A percentile compares a stretch with the other conserved stretches of the same genome.
phyloP scores from a whole-genome alignment of 2,329 filamentous ascomycete species.

The Sphaerulina populicola region DNA sequence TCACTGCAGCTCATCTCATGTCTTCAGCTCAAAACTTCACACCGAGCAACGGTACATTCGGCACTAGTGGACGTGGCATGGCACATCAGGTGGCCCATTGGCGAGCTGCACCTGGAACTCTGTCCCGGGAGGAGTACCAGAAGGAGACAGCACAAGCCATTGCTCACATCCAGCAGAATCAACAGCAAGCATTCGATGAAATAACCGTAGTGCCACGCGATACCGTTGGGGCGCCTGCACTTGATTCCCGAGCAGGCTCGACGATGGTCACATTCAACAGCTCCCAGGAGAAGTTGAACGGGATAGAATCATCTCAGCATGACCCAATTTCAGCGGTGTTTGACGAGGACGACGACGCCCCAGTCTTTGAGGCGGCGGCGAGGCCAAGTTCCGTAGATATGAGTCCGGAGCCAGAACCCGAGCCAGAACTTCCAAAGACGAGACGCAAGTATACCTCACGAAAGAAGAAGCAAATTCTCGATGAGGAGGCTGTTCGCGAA shows the following conservation, averaged over 20 bases:
- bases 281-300: conserved; percentile 8
- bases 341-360: neutral
- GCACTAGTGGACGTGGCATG: conserved; percentile 3
- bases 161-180: conserved; percentile 1
- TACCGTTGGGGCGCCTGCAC: no score
- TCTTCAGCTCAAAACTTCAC: conserved; percentile 11
- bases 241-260: neutral
- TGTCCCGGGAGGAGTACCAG: conserved; percentile 5
- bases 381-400: conserved; percentile 2
- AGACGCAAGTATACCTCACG: conserved; percentile 8
- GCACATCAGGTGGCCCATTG: neutral
- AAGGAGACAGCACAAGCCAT: conserved; percentile 1
- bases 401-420: conserved; percentile 3
- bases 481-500: conserved; percentile 2
- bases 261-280: conserved; percentile 13
- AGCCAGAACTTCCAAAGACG: conserved; percentile 5
- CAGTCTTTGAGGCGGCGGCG: conserved; percentile 1
- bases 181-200: neutral
- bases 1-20: conserved; percentile 10
- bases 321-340: neutral
- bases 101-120: neutral
- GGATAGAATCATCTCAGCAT: conserved; percentile 5
- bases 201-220: neutral
- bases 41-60: conserved; percentile 12
- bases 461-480: conserved; percentile 8